Base-by-base conservation (phyloP, 1,284 basidiomycete species). In the Tylopilus orsonianus region DNA sequence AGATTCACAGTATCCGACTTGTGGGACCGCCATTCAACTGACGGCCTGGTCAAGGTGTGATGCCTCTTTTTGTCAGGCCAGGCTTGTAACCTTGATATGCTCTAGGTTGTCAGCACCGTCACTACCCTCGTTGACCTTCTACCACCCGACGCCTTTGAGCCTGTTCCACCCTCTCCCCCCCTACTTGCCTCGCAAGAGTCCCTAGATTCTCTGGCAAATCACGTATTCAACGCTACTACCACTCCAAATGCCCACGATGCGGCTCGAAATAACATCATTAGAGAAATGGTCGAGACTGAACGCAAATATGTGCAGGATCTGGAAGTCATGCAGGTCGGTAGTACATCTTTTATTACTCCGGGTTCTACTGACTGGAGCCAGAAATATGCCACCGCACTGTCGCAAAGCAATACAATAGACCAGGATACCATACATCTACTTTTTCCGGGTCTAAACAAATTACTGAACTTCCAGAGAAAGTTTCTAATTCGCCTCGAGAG, bases 271-370 rank as follows among this genome's bases (percentile, higher is more conserved):
- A 86, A 91, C 57, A 88, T 93, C 55, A 80, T 93, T 48, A 79
- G 81, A 56, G 94, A 97, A 69, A 84, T 96, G 57, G 82, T 97
- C 43, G 90, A 93, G 65, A 95, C 92, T 4, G 97, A 99, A 69
- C 85, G 96, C 46, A 97, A 97, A 73, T 99, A 96, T 69, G 96
- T 99, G 14, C 91, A 96, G 69, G 96, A 99, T 71, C 75, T 99
- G 48, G 97, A 99, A 70, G 87, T 95, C 61, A 87, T 99, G 79
- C 93, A 96, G 81, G 92, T 90, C 57, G 60, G 82, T 65, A 20
- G 29, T 50, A 39, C 52, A 30, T 23, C 29, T 36, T 46, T 35
- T 29, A 44, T 44, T 44, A 30, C 39, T 3, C 20, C 22, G 44
- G 32, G 46, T 46, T 50, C 46, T 16, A 39, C 44, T 62, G 18